Base-by-base conservation (phyloP, 148 eudicot species). In the Polygonum maritimum region DNA sequence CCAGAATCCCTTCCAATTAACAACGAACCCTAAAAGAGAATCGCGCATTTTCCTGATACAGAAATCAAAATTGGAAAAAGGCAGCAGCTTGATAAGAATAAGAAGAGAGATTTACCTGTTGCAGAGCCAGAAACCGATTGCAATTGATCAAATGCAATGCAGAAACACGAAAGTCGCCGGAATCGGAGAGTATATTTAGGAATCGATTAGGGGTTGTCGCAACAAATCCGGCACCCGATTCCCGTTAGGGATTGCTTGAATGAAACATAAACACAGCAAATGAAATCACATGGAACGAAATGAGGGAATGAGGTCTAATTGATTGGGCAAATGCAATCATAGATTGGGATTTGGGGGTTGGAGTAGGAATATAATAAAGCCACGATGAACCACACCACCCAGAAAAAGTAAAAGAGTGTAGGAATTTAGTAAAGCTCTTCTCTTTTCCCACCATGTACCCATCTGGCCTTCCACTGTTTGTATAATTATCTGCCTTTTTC, bases 291-390 rank as follows among this genome's bases (percentile, higher is more conserved):
- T 36, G 71, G 71, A 67, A 67, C 5, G 69, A 57, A 33, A 16
- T 62, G 9, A 4, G 71, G 22, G 71, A 67, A 67, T 15, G 69
- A 62, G 69, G 36, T 62, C 19, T 13, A 41, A 67, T 36, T 67
- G 71, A 67, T 67, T 36, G 71, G 71, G 3, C 6, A 19, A 62
- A 16, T 67, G 71, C 41, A 67, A 67, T 67, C 21, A 67, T 35
- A 67, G 71, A 67, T 14, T 67, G 71, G 6, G 71, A 65, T 65
- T 36, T 35, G 35, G 45, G 71, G 44, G 45, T 67, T 67, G 71
- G 71, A 67, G 21, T 67, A 67, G 71, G 71, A 67, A 67, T 67
- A 67, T 67, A 67, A 67, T 67, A 67, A 36, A 67, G 71, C 19
- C 71, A 67, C 44, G 71, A 67, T 67, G 71, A 36, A 67, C 44